Base-by-base conservation (phyloP, 2,329 filamentous ascomycete species). In the Fusarium sp. region DNA sequence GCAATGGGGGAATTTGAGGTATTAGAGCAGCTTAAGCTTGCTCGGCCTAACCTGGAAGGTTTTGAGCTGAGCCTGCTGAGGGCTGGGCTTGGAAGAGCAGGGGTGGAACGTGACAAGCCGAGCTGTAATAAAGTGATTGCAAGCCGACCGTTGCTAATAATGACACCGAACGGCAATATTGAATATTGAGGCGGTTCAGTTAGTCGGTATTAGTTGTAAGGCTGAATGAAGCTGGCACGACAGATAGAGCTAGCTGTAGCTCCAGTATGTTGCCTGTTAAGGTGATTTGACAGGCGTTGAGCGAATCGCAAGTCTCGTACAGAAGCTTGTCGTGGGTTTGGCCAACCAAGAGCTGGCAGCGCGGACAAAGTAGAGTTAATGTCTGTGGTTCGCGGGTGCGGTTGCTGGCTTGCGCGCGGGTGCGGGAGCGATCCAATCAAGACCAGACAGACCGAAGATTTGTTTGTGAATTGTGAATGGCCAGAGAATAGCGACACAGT, bases 391-490 rank as follows among this genome's bases (percentile, higher is more conserved):
- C 36, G 60, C 61, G 62, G 62, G 40, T 50, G 65, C 65, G 54
- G 54, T 67, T 67, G 57, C 49, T 55, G 42, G 23, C 28, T 62
- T 50, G 60, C 58, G 66, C 66, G 65, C 67, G 66, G 49, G 50
- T 64, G 51, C 41, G 66, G 49, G 50, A 59, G 51, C 41, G 67
- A 60, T 64, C 72, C 72, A 73, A 72, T 75, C 70, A 69, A 75
- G 67, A 67, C 53, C 57, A 68, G 67, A 67, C 57, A 68, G 67
- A 67, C 23, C 36, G 18, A 23, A 51, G 34, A 64, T 55, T 23
- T 67, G 51, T 51, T 71, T 73, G 62, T 67, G 74, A 75, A 73
- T 72, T 72, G 64, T 74, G 74, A 76, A 75, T 72, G 74, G 74
- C 68, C 65, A 74, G 72, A 70, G 60, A 71, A 69, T 49, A 67